Base-by-base conservation (phyloP, 768 basidiomycete genomes). In the Collybia nuda region DNA sequence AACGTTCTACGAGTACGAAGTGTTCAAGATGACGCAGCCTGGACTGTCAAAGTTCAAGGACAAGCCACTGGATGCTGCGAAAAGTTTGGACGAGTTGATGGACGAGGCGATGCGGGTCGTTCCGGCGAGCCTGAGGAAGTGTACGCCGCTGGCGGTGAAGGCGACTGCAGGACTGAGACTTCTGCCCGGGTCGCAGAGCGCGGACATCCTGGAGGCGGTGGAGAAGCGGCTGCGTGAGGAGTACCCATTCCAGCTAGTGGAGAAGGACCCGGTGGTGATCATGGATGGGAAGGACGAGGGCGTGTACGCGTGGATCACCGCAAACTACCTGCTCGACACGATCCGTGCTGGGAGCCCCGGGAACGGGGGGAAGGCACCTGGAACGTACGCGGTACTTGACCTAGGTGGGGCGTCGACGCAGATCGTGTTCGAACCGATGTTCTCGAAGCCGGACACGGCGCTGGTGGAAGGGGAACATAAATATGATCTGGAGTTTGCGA, bases 281-380 rank as follows among this genome's bases (percentile, higher is more conserved):
- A 95, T 98, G 95, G 95, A 97, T 56, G 95, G 95, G 6, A 74
- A 85, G 56, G 95, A 98, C 64, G 96, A 98, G 68, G 96, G 93
- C 26, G 92, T 98, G n/a, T 98, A 90, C 64, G 93, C 96, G 23
- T 98, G 96, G 95, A 93, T 98, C 57, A 97, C 96, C 15, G 93
- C 90, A 52, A 98, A 98, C 69, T 98, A 97, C 70, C 77, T 98
- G 42, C 73, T 96, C 38, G 78, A 79, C 45, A 82, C 87, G 35
- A 84, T 97, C 61, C 79, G 83, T 14, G 73, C 77, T 8, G 78
- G 77, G 43, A 68, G 78, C 15, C 69, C 73, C 1, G 54, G 63
- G 46, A 67, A 72, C 23, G 76, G 56, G 43, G 47, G 24, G 21
- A 29, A 18, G 22, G 40, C 12, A 19, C 23, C 17, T 7, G 38